Evolutionary conservation across 2,329 filamentous ascomycete species (phyloP), one percentile per base, ranked within the genome.

Genomic region (Epichloe baconii): DNA sequence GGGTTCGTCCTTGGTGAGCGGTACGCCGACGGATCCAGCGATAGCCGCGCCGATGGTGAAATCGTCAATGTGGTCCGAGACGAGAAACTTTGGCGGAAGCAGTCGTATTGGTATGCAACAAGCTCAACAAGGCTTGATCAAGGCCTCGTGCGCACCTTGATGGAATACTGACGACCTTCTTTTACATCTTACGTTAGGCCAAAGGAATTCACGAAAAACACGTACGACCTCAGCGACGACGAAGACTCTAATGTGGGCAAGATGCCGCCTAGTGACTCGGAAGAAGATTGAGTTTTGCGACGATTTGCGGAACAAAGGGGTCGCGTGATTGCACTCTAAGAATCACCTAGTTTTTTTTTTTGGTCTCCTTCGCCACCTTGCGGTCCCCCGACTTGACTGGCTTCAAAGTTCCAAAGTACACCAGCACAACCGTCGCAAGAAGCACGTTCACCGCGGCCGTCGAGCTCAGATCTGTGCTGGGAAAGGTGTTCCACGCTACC

Each of bases 1-100:
- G 88, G 88, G 0, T 97, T 84, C 66, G 89, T 96, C 34, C 70
- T 97, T 11, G 77, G 95, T 14, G 86, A 97, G 57, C 61, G 73
- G 15, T 84, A 79, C 23, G 74, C 76, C 34, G 73, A 78, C 2
- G 73, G 83, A 38, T 80, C 82, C 31, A 80, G 82, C 48, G 83
- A 85, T 44, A 88, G 88, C 60, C 89, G 88, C 66, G 78, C 95
- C 12, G 77, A 79, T 49, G 93, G 91, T 14, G 88, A 95, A 67
- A 96, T 98, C 60, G 76, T 95, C 58, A 96, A 96, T 62, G 81
- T 97, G 37, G 89, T 97, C 38, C 77, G 88, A 38, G 88, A 96
- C 62, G 90, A 96, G 71, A 94, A 88, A 69, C 75, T 76, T 43
- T 98, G 93, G 93, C 80, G 89, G 62, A 95, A 95, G 70, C 82